A percentile compares a stretch with the other conserved stretches of the same genome.
These are phyloP conservation scores for Davidsoniella eucalypti DNA, from an alignment of 2,329 filamentous ascomycete genomes.

Conservation along the genomic window DNA sequence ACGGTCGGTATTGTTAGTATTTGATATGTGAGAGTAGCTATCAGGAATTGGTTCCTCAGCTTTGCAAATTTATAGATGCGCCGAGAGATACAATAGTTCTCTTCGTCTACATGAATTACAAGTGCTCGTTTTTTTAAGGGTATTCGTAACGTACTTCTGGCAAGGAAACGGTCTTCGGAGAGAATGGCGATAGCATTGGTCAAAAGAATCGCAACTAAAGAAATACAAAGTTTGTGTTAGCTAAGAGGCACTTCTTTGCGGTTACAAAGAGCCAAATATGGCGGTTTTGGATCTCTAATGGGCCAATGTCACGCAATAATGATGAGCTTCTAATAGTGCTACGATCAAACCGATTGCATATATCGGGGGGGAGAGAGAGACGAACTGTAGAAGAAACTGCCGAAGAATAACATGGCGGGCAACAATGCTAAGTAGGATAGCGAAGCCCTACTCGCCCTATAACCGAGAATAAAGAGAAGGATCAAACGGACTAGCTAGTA, in stretches of 20 bases:
- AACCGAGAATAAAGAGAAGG: too few relatives aligned
- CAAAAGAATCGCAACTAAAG: slow-evolving; percentile 57
- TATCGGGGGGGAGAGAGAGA: not conserved
- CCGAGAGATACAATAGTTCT: not conserved
- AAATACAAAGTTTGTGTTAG: not conserved
- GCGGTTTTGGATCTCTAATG: too few relatives aligned
- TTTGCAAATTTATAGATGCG: too few relatives aligned
- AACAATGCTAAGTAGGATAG: not conserved
- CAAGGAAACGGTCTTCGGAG: slow-evolving; percentile 83
- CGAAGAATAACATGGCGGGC: slow-evolving; percentile 47
- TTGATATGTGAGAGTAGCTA: slow-evolving; percentile 11
- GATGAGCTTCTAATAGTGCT: not conserved
- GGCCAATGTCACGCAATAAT: not conserved
- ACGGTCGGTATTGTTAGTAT: not conserved
- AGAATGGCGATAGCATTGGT: slow-evolving; percentile 89
- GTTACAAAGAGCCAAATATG: not conserved
- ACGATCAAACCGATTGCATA: not conserved
- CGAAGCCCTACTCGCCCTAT: too few relatives aligned
- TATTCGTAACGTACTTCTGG: slow-evolving; percentile 33
- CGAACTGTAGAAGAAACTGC: slow-evolving; percentile 51
- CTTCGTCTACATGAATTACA: not conserved
- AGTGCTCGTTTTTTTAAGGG: not conserved
- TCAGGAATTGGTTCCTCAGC: not conserved
- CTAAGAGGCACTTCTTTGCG: not conserved
- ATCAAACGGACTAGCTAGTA: too few relatives aligned